Conservation (phyloP, 371 early-diverging fungal species). For the Mucor velutinosus region DNA sequence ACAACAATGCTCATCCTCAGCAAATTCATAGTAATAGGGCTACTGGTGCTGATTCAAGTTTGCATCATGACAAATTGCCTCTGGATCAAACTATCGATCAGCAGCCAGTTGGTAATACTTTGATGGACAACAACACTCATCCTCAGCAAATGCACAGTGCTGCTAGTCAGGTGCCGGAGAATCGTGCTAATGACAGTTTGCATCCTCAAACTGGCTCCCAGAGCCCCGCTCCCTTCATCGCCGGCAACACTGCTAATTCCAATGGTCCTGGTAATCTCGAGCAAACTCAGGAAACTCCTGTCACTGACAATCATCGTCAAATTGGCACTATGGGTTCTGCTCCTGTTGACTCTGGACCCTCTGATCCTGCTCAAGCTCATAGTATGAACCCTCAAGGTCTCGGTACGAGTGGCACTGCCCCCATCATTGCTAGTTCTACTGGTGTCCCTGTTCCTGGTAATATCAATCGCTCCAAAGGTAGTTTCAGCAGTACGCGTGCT, state of each 20-base stretch:
- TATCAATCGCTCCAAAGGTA: conserved; percentile 2
- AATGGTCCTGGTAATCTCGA: not conserved
- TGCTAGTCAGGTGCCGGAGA: not conserved
- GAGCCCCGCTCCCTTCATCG: not conserved
- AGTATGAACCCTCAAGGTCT: not conserved
- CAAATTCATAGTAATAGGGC: not conserved
- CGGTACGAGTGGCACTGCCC: not conserved
- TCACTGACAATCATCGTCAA: not conserved
- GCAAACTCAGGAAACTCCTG: not conserved
- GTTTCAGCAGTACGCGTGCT: conserved; percentile 24
- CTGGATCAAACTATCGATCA: not conserved
- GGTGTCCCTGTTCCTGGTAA: not conserved
- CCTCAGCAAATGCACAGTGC: conserved; percentile 1
- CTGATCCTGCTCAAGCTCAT: not conserved
- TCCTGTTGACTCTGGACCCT: not conserved
- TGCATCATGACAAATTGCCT: not conserved
- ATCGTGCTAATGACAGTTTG: not conserved
- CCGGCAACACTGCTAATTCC: not conserved
- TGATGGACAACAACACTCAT: not conserved
- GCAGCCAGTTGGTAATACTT: not conserved
- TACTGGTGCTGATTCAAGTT: not conserved
- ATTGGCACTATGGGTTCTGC: not conserved
- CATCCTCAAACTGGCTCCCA: not conserved
- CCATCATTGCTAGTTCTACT: conserved; percentile 1
- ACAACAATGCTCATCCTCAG: not conserved